These are phyloP conservation scores for Sporothrix pseudoabietina DNA, from an alignment of 2,329 filamentous ascomycete genomes.

Conservation along the genomic window DNA sequence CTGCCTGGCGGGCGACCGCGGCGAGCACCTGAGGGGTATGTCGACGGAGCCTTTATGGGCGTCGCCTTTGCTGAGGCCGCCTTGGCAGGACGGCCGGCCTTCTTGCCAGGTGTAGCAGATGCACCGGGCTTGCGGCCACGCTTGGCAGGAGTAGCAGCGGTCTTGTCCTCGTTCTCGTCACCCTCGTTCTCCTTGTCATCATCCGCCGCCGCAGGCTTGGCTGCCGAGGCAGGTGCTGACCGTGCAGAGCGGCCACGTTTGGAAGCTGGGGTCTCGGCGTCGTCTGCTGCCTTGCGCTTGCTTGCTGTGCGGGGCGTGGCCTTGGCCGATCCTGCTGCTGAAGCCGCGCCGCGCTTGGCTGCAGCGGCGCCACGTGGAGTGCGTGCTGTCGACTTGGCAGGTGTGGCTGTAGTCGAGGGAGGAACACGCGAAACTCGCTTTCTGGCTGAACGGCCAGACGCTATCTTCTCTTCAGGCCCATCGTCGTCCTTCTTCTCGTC, in stretches of 20 bases:
- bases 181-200: background rate
- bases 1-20: conserved; percentile 28
- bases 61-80: background rate
- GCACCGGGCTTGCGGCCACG: conserved; percentile 13
- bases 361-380: conserved; percentile 22
- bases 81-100: conserved; percentile 11
- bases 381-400: background rate
- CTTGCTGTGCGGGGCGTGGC: background rate
- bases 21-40: conserved; percentile 18
- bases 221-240: conserved; percentile 2
- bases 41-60: background rate
- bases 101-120: conserved; percentile 9
- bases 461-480: background rate
- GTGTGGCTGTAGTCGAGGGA: background rate
- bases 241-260: conserved; percentile 33
- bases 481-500: background rate
- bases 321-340: background rate
- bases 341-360: background rate
- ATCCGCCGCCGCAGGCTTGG: background rate
- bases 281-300: conserved; percentile 39
- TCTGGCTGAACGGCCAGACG: background rate
- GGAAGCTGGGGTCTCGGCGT: conserved; percentile 15
- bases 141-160: conserved; percentile 11
- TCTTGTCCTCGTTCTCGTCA: background rate
- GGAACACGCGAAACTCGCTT: background rate